Evolutionary conservation across 495 filamentous ascomycete genomes (phyloP), one percentile per base, ranked within the genome.

Genomic region (Astrothelium subdiscretum): DNA sequence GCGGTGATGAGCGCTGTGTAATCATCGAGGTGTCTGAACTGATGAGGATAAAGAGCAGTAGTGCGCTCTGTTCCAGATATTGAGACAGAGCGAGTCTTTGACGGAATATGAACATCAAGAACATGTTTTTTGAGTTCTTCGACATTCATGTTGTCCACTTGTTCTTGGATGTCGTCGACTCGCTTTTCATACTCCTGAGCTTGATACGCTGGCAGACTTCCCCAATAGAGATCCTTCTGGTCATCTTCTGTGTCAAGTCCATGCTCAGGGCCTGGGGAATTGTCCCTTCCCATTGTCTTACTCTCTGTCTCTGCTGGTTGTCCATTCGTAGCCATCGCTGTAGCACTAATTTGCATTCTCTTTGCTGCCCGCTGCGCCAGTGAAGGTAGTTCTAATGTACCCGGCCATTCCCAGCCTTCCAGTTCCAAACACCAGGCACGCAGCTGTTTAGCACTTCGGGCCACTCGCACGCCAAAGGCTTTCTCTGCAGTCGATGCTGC

Each of bases 41-140:
- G 22, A 75, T 71, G 71, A 76, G 70, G 57, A 18, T 20, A 58
- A 6, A 57, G 48, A 26, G 57, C 59, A 26, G 63, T 61, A 2
- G 20, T 71, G 82, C 77, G 79, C 68, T 73, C 68, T 61, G 74
- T 73, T 66, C 77, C 81, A 71, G 83, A 77, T 70, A 75, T 74
- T 27, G 80, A 82, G 40, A 78, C 77, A 59, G 79, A 80, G 61
- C 80, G 78, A 63, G 82, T 83, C 51, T 77, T 75, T 32, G 76
- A 77, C 63, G 74, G 76, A 71, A 86, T 82, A 76, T 94, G 87
- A 62, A 86, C 87, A 77, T 87, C 85, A 61, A 95, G 77, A 65
- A 97, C 89, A 71, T 91, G 90, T 57, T 80, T 82, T 76, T 97
- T 97, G 67, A 97, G 84, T 67, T 95, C 91, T 65, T 96, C 91